Evolutionary conservation across 441 rosid genomes (phyloP), one percentile per base, ranked within the genome.

Genomic region (Croton setiger): DNA sequence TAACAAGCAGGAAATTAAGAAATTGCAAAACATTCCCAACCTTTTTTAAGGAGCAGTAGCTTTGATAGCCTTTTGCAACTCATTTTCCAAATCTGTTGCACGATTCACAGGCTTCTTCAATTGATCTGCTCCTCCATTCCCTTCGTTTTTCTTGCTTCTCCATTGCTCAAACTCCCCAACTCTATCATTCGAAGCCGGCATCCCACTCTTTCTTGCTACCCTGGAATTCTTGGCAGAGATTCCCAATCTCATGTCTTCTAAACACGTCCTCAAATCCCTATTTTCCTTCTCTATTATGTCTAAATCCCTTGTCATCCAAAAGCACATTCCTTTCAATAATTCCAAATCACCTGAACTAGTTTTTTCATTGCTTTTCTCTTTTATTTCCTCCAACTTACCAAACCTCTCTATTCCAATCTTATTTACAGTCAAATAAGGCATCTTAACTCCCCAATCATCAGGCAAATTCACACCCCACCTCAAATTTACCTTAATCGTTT

Each of bases 261-360:
- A 31, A 60, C 66, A 71, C 51, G 74, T 81, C 78, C 79, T 83
- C 84, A 82, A 74, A 4, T 73, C 85, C 51, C 53, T 77, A 64
- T 85, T 87, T 57, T 87, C 85, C 74, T 74, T 78, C 72, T 80
- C 84, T 73, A 87, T 73, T 58, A 54, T 74, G 63, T 82, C 84
- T 82, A 87, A 77, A 71, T 87, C 90, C 47, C 77, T 84, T 67
- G 57, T 73, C 86, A 82, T 80, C 90, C 84, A 80, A 49, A 75
- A 73, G 60, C 78, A 81, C 83, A 81, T 69, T 11, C 84, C 86
- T 70, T 83, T 84, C 75, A 84, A 21, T 80, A 82, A 64, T 63
- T 84, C 87, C 54, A 72, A 2, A 35, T 83, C 87, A 60, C 85
- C 83, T 1, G 52, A 6, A 48, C 69, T 72, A 18, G 67, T 72